phyloP scores from a whole-genome alignment of 306 rosid genomes.

The Rosa persica region DNA sequence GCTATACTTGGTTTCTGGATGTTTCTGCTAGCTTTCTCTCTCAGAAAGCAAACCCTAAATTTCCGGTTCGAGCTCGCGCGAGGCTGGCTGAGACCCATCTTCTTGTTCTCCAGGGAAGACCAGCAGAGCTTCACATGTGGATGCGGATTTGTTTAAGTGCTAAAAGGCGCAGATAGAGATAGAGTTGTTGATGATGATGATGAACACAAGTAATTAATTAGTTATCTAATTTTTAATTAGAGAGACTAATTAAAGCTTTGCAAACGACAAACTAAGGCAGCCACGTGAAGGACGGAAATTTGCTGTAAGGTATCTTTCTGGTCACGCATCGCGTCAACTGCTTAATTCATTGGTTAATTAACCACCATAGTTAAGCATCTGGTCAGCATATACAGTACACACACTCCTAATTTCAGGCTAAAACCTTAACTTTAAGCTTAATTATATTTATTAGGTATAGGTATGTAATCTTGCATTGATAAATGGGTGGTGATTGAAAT shows the following conservation, averaged over 20 bases:
- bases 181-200: constrained; percentile 10
- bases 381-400: not conserved
- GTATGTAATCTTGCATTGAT: too few species aligned
- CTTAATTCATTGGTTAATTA: constrained; percentile 1
- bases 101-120: constrained; percentile 30
- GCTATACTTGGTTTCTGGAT: not conserved
- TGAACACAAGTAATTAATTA: constrained; percentile 4
- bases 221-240: not conserved
- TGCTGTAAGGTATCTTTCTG: constrained; percentile 41
- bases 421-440: not conserved
- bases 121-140: constrained; percentile 30
- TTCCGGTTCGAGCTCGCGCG: constrained; percentile 27
- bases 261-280: constrained; percentile 41
- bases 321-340: constrained; percentile 19
- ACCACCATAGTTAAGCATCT: constrained; percentile 6
- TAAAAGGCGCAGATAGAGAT: not conserved
- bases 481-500: too few species aligned
- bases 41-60: constrained; percentile 24
- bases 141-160: constrained; percentile 21
- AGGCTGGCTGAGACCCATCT: constrained; percentile 7
- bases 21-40: not conserved
- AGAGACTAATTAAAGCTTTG: constrained; percentile 13
- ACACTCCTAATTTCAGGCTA: not conserved
- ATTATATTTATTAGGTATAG: not conserved
- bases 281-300: constrained; percentile 34